Base-by-base conservation (phyloP, 441 rosid species). In the Adansonia rubrostipa region DNA sequence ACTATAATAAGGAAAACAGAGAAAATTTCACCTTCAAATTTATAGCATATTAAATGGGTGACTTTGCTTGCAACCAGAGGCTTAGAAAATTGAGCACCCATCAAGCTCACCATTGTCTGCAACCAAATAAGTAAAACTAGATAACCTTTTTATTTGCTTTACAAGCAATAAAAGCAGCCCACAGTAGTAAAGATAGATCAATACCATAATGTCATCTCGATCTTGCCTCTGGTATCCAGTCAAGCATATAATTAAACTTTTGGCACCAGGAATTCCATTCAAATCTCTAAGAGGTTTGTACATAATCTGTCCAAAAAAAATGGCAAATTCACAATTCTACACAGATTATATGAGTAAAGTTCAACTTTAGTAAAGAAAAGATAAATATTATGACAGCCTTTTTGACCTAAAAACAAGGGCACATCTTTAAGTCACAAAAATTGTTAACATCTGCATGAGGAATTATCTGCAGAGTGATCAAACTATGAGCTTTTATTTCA, bases 61-160 rank as follows among this genome's bases (percentile, higher is more conserved):
- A 92, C 90, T 84, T 88, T 90, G 86, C 86, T 92, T 19, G 98
- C 99, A 68, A 90, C 93, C 85, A 96, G 81, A 0, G 98, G 98
- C 86, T 94, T 96, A 3, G 95, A 94, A 88, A 94, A 94, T 65
- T 88, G 89, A 15, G 93, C 97, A 51, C 99, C 98, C 97, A 96
- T 93, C 88, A 97, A 81, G 69, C 85, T 78, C 80, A 92, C 99
- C 99, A 97, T 94, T n/a, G 89, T 85, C 99, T 97, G 87, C 61
- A 58, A 87, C 87, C 22, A 4, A 79, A 80, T 14, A 75, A 17
- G 74, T 33, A 45, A 33, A 65, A 40, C 42, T 6, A 14, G 47
- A 66, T 75, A 69, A 50, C 77, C 63, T 15, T 77, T 20, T 40
- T 45, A 66, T 9, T 51, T 28, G 66, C 47, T 14, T 45, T 54